Base-by-base conservation (phyloP, 2,329 filamentous ascomycete genomes). In the Aspergillus bombycis region DNA sequence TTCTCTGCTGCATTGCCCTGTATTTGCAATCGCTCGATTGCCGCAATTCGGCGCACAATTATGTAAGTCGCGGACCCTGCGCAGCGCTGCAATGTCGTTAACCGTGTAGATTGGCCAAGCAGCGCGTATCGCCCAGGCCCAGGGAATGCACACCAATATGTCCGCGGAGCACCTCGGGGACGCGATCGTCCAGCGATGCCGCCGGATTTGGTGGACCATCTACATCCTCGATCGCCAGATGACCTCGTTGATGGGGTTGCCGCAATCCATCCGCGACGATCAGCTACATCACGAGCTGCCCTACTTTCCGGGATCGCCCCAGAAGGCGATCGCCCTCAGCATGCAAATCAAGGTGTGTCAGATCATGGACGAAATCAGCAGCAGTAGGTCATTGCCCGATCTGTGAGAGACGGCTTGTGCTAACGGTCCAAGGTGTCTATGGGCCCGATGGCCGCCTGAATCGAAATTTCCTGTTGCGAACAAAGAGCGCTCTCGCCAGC, bases 81-180 rank as follows among this genome's bases (percentile, higher is more conserved):
- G 4, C 5, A 6, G 7, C 2, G 5, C 32, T 4, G 28, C 26
- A 9, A 19, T 21, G 9, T 56, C n/a, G 26, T 52, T 52, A 12
- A 26, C 50, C 11, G 12, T 0, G 4, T 61, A 83, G 78, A 83
- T 85, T 57, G 82, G 84, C 7, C 80, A 85, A 71, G 84, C 84
- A 0, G 77, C 85, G 71, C 77, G 84, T 0, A 79, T 84, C 36
- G 82, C 83, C 0, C 68, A 85, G 12, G 78, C 76, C 0, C 76
- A 84, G 57, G 84, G 84, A 1, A 82, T 86, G 79, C 83, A 86
- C 62, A 84, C 82, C 0, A 77, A 84, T 32, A 84, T 86, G 82
- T 80, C 79, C 0, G 73, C 75, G 0, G 72, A 77, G 2, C 74
- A 81, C 26, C 65, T 85, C 0, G 79, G 80, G 0, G 77, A 80